Evolutionary conservation across 139 green algal genomes (phyloP).

Genomic region (Closterium sp.): DNA sequence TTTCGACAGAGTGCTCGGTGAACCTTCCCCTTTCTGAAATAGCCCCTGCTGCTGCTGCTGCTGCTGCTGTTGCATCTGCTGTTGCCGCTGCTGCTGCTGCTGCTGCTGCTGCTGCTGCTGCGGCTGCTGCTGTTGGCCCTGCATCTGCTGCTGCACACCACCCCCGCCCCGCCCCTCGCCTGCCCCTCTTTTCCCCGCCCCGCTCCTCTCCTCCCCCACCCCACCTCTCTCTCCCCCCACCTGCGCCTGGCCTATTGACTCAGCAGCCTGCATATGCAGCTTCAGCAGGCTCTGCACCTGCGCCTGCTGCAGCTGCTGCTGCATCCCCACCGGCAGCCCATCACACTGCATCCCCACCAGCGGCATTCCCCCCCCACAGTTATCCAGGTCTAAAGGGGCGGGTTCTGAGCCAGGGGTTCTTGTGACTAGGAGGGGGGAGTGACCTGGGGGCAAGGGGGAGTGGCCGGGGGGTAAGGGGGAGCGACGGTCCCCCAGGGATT

Average conservation of each 20-base stretch:
- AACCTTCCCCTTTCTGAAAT: not conserved
- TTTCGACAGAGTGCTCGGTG: not conserved
- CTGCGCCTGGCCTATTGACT: not conserved
- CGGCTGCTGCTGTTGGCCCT: not conserved
- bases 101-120: not conserved
- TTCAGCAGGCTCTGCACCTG: not conserved
- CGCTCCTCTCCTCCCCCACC: no score
- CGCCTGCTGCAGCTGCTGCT: conserved; percentile 3
- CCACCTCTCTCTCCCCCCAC: not conserved
- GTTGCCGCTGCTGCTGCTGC: not conserved
- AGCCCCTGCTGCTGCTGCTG: not conserved
- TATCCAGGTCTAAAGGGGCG: not conserved
- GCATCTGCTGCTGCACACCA: not conserved
- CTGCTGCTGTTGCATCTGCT: not conserved
- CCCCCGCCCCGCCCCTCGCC: no score
- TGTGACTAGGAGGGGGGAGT: not conserved
- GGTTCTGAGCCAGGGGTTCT: not conserved
- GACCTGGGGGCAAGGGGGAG: not conserved
- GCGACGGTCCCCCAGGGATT: not conserved
- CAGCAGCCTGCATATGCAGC: not conserved
- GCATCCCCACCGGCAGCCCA: not conserved
- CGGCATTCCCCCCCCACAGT: not conserved
- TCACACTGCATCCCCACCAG: not conserved
- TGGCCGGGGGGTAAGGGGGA: not conserved
- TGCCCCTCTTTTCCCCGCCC: not conserved